phyloP scores from a whole-genome alignment of 208 protist species.

The Acanthamoeba sp. region DNA sequence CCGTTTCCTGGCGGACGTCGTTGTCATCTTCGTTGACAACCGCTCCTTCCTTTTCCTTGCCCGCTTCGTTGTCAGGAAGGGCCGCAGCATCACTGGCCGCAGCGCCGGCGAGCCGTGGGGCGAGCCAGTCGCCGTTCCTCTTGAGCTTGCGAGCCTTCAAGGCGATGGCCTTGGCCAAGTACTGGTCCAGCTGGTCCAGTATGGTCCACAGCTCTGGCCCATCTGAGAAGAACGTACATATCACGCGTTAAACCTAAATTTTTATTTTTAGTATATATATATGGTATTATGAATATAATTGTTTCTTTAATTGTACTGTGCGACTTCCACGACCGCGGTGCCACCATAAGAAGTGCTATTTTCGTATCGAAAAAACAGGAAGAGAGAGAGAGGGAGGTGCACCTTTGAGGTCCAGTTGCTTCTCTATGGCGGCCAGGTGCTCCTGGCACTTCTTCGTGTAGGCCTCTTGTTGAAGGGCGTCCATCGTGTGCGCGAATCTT shows the following conservation, averaged over 20 bases:
- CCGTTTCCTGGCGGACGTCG: too few species aligned
- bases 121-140: neutral
- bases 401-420: constrained; percentile 25
- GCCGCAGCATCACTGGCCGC: too few species aligned
- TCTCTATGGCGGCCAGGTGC: constrained; percentile 31
- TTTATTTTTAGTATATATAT: neutral
- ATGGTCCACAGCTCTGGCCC: constrained; percentile 13
- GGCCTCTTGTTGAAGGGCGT: neutral
- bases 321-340: too few species aligned
- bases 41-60: neutral
- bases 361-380: too few species aligned
- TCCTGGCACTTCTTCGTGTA: constrained; percentile 41
- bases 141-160: constrained; percentile 45
- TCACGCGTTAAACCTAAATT: neutral
- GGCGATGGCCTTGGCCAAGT: neutral
- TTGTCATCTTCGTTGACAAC: neutral
- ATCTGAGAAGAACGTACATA: neutral
- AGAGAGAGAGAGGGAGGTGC: neutral
- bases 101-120: neutral
- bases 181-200: constrained; percentile 50
- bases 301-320: too few species aligned
- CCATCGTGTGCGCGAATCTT: neutral
- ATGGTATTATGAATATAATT: too few species aligned
- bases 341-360: too few species aligned
- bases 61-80: neutral